Conservation (phyloP, 805 yeast species). For the Metschnikowia matae region DNA sequence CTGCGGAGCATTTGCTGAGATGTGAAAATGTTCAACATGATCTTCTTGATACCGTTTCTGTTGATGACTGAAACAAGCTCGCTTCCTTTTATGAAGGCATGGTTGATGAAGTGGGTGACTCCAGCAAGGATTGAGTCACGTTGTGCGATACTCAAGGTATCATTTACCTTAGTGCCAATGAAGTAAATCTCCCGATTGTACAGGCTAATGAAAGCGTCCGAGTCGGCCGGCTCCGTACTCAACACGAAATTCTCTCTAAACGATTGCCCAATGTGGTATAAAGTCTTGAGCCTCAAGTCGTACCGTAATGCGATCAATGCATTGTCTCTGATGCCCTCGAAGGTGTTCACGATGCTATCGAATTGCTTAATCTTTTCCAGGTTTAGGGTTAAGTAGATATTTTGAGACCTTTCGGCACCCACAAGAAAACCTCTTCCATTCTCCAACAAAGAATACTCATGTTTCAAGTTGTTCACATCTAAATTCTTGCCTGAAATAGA, state of each 20-base stretch:
- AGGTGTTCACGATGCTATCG: slow-evolving; percentile 28
- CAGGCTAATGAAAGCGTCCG: slow-evolving; percentile 50
- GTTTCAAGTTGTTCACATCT: slow-evolving; percentile 31
- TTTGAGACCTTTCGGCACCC: slow-evolving; percentile 20
- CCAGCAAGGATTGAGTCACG: slow-evolving; percentile 39
- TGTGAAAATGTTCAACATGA: slow-evolving; percentile 58
- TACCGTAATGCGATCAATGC: slow-evolving; percentile 50
- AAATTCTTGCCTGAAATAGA: slow-evolving; percentile 13
- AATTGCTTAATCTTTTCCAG: slow-evolving; percentile 31
- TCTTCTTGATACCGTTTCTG: slow-evolving; percentile 53
- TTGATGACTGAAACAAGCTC: slow-evolving; percentile 48
- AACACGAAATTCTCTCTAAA: slow-evolving; percentile 48
- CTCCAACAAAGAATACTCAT: slow-evolving; percentile 41
- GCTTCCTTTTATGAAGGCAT: slow-evolving; percentile 50
- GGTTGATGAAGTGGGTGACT: slow-evolving; percentile 48
- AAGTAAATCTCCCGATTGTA: slow-evolving; percentile 48
- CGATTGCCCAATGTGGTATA: slow-evolving; percentile 49
- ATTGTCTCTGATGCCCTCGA: slow-evolving; percentile 34
- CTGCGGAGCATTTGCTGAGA: slow-evolving; percentile 67
- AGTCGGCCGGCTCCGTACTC: slow-evolving; percentile 55
- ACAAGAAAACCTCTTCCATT: slow-evolving; percentile 27
- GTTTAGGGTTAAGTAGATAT: slow-evolving; percentile 33
- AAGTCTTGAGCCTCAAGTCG: slow-evolving; percentile 51
- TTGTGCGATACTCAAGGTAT: slow-evolving; percentile 29
- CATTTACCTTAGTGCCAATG: slow-evolving; percentile 40